Percentiles rank a stretch among this genome's conserved stretches.
Evolutionary conservation across 768 basidiomycete genomes (phyloP).

Genomic region (Filobasidium wieringae): DNA sequence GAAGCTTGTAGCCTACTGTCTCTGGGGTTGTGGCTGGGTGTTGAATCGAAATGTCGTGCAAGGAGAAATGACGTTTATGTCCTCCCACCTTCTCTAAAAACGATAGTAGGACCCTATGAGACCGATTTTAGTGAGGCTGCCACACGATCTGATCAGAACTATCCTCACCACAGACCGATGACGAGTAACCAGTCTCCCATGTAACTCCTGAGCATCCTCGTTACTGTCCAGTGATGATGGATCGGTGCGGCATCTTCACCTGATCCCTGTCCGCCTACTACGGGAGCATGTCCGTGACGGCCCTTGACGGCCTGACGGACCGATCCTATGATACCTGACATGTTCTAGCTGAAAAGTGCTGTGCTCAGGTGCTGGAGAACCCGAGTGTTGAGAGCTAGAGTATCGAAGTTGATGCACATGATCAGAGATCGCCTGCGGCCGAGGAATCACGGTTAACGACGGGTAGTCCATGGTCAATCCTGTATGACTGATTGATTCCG

Average conservation of each 20-base stretch:
- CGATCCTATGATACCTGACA: no score
- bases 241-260: not conserved
- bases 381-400: no score
- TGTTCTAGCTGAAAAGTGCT: no score
- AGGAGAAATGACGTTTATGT: slow-evolving; percentile 36
- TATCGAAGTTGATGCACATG: no score
- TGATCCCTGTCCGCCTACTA: no score
- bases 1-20: slow-evolving; percentile 28
- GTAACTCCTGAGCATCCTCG: slow-evolving; percentile 25
- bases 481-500: no score
- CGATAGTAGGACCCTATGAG: slow-evolving; percentile 23
- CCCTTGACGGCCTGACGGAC: no score
- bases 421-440: no score
- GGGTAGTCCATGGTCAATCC: no score
- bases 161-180: slow-evolving; percentile 28
- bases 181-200: slow-evolving; percentile 32
- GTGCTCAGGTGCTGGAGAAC: no score
- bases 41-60: slow-evolving; percentile 35
- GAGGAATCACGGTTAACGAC: no score
- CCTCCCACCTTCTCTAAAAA: slow-evolving; percentile 28
- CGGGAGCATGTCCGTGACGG: no score
- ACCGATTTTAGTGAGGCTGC: not conserved
- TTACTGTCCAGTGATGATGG: slow-evolving; percentile 16
- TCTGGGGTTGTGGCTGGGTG: slow-evolving; percentile 31
- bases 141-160: not conserved